Base-by-base conservation (phyloP, 192 early-diverging fungal species). In the Podila horticola region DNA sequence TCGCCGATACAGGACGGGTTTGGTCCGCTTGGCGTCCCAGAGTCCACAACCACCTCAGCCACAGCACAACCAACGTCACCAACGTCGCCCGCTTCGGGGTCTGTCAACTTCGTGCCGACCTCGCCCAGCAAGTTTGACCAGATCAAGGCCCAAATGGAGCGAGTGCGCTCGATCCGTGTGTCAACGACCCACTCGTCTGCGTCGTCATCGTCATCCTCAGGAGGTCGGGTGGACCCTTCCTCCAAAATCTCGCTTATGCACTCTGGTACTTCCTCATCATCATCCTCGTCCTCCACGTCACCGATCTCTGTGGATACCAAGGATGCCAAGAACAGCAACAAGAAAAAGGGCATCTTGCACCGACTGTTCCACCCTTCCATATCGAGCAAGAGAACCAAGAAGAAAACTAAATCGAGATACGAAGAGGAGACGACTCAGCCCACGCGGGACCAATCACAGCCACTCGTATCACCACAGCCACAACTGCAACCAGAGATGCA, bases 111-210 rank as follows among this genome's bases (percentile, higher is more conserved):
- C 24, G 52, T 55, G 10, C 58, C 60, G 2, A 58, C 66, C 0
- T 29, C 62, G 0, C n/a, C 64, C 17, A 79, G 75, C 69, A 79
- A 79, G 38, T 79, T 79, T 58, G 75, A 79, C 29, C 63, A 48
- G 41, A 71, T 71, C 51, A 71, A 58, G 64, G 75, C 75, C 4
- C 75, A 79, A 34, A 79, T 62, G 64, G 64, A 71, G 50, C 63
- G 68, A 55, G 52, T 55, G 17, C 28, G 41, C 55, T 29, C 68
- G 62, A 59, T 65, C 74, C 33, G 31, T 13, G 30, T 34, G 17
- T 15, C 51, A n/a, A 30, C 52, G 29, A n/a, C 31, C 30, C 11
- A 33, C 51, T 31, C 33, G 11, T 13, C 34, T 1, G 24, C 64
- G 22, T 17, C 63, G 11, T 28, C 67, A 4, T 66, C 74, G 0